These are phyloP conservation scores for Trifolium dubium DNA, from an alignment of 306 rosid genomes.

Conservation along the genomic window DNA sequence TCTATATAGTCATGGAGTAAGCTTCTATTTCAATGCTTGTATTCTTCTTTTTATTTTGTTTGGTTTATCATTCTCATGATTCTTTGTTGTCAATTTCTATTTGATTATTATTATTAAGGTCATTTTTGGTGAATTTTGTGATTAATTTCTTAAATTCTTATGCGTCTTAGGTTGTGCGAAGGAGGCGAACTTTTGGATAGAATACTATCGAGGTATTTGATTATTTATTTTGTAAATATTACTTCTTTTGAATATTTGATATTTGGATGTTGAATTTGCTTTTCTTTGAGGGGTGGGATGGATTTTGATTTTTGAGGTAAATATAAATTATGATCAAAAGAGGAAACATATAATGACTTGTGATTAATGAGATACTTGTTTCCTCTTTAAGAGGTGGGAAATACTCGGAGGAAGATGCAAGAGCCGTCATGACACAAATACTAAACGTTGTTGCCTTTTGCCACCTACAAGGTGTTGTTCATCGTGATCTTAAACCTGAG, in stretches of 20 bases:
- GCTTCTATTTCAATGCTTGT: conserved; percentile 33
- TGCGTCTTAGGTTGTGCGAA: conserved; percentile 72
- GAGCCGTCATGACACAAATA: conserved; percentile 73
- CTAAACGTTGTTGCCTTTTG: conserved; percentile 85
- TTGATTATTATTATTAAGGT: conserved; percentile 1
- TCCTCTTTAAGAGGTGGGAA: conserved; percentile 82
- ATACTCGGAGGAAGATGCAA: conserved; percentile 93
- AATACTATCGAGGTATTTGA: conserved; percentile 76
- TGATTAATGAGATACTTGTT: conserved; percentile 32
- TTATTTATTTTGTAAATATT: conserved; percentile 25
- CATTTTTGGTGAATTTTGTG: conserved; percentile 6
- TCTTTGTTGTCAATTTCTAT: conserved; percentile 27
- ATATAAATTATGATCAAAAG: conserved; percentile 5
- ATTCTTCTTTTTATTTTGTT: background rate
- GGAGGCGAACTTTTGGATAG: conserved; percentile 98
- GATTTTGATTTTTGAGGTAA: background rate
- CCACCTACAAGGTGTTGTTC: conserved; percentile 97
- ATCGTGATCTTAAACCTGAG: conserved; percentile 97
- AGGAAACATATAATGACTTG: conserved; percentile 12
- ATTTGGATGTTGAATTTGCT: conserved; percentile 9
- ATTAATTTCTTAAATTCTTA: conserved; percentile 2
- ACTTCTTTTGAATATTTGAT: conserved; percentile 15
- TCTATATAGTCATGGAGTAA: conserved; percentile 96
- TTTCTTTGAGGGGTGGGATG: background rate
- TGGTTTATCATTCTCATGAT: conserved; percentile 21